Evolutionary conservation across 2,329 filamentous ascomycete species (phyloP), one percentile per base, ranked within the genome.

Genomic region (Alternaria viburni): DNA sequence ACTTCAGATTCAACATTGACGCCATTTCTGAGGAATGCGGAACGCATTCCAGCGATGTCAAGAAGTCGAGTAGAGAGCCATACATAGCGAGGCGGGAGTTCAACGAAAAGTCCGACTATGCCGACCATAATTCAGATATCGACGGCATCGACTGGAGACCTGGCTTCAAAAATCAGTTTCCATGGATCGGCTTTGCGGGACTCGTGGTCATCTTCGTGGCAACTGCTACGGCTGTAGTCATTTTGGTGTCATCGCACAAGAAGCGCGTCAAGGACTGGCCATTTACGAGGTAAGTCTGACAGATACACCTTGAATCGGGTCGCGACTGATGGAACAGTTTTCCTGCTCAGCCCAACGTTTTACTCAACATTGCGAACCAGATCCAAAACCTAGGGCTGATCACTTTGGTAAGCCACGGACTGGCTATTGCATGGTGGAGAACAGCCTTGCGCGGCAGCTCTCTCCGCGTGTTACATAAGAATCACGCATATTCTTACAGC

Each of bases 361-460:
- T 74, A 15, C 68, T 74, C 57, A 74, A 74, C 54, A 65, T 74
- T 17, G 70, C 70, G 3, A 72, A 74, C 21, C 71, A 74, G 49
- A 61, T 74, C 10, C 67, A 71, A 13, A 74, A 74, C 36, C 55
- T 74, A 3, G 69, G 71, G 3, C 43, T 74, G 5, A 65, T 74
- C 23, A 73, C 70, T 4, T 46, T 72, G 54, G 64, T 74, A 23
- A 68, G 47, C 21, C 71, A 73, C 50, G 71, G 70, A 19, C 54
- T 74, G 17, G 70, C 70, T n/a, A 72, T 74, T 15, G 70, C 70
- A 5, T 74, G 70, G 71, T 74, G 71, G 71, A 58, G 71, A 43
- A 74, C 69, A 46, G 71, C 68, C 30, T 49, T 73, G 36, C 58
- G 62, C 28, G 71, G 70, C 54, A 70, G 67, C 57, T 70, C 69